A percentile compares a stretch with the other conserved stretches of the same genome.
phyloP scores from a whole-genome alignment of 176 grass and related monocot genomes.

The Puya raimondii region DNA sequence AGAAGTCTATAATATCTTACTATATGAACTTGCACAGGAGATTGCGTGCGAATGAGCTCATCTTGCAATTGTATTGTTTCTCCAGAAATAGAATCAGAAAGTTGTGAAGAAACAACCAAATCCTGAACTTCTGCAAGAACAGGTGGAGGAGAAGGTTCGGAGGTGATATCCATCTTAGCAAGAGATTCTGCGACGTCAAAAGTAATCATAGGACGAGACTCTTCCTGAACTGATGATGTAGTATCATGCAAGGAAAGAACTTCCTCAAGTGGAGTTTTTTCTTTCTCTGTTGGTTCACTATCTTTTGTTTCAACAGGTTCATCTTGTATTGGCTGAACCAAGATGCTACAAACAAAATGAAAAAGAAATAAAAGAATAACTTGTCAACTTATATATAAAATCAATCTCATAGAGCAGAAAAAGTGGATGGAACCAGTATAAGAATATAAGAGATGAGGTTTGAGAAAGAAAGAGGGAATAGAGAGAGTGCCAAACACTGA shows the following conservation, averaged over 20 bases:
- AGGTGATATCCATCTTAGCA: constrained; percentile 35
- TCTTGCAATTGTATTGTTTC: constrained; percentile 37
- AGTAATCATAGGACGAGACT: constrained; percentile 18
- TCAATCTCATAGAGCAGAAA: neutral
- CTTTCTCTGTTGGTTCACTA: constrained; percentile 13
- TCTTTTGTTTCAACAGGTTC: constrained; percentile 24
- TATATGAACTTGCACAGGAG: constrained; percentile 43
- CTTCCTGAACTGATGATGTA: constrained; percentile 1
- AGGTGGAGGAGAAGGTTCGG: constrained; percentile 43
- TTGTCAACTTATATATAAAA: neutral
- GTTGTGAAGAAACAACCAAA: constrained; percentile 20
- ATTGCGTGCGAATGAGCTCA: constrained; percentile 27
- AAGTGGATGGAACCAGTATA: neutral
- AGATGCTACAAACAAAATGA: constrained; percentile 11
- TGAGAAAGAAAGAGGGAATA: neutral
- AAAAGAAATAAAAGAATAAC: neutral
- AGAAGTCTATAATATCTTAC: constrained; percentile 14
- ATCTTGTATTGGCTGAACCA: constrained; percentile 29
- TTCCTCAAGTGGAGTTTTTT: constrained; percentile 37
- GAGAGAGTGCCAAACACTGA: neutral
- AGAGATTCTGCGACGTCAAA: constrained; percentile 22
- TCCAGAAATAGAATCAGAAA: constrained; percentile 14
- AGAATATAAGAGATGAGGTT: neutral
- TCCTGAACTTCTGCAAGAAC: constrained; percentile 42
- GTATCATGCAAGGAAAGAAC: constrained; percentile 43